A percentile compares a stretch with the other conserved stretches of the same genome.
Evolutionary conservation across 2,329 filamentous ascomycete genomes (phyloP).

Genomic region (Fusarium circinatum): DNA sequence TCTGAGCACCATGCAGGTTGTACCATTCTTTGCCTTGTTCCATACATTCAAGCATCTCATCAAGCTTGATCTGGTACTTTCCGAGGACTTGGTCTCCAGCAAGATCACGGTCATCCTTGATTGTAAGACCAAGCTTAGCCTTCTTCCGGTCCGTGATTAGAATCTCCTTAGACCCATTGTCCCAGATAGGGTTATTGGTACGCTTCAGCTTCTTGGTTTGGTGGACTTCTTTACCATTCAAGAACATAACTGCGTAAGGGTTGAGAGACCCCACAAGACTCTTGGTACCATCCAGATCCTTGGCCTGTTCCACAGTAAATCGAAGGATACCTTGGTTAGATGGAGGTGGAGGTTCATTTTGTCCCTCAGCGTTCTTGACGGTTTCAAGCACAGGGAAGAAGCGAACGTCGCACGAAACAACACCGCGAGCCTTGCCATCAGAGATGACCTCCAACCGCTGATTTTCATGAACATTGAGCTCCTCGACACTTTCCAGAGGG

Average conservation of each 20-base stretch:
- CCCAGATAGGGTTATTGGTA: slow-evolving; percentile 97
- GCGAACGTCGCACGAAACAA: slow-evolving; percentile 82
- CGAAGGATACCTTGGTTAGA: slow-evolving; percentile 93
- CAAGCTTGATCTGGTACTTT: slow-evolving; percentile 93
- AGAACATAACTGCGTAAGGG: slow-evolving; percentile 86
- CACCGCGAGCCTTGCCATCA: slow-evolving; percentile 85
- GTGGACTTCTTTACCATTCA: slow-evolving; percentile 93
- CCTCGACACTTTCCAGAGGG: slow-evolving; percentile 82
- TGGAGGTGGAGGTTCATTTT: slow-evolving; percentile 82
- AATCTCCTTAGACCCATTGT: slow-evolving; percentile 91
- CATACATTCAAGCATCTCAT: slow-evolving; percentile 91
- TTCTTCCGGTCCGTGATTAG: slow-evolving; percentile 93
- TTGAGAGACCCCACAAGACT: slow-evolving; percentile 91
- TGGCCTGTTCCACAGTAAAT: slow-evolving; percentile 94
- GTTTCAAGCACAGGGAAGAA: slow-evolving; percentile 94
- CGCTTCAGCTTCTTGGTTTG: slow-evolving; percentile 92
- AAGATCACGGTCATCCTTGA: slow-evolving; percentile 95
- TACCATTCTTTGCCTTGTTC: slow-evolving; percentile 97
- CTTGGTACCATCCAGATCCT: slow-evolving; percentile 92
- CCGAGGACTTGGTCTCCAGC: slow-evolving; percentile 85
- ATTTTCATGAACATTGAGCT: slow-evolving; percentile 82
- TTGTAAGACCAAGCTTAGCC: slow-evolving; percentile 87
- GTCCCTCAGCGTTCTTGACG: slow-evolving; percentile 78
- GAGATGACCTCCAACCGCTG: slow-evolving; percentile 84
- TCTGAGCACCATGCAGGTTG: slow-evolving; percentile 82